A percentile compares a stretch with the other conserved stretches of the same genome.
Evolutionary conservation across 1,284 basidiomycete species (phyloP).

Genomic region (Ceratobasidium sp.): DNA sequence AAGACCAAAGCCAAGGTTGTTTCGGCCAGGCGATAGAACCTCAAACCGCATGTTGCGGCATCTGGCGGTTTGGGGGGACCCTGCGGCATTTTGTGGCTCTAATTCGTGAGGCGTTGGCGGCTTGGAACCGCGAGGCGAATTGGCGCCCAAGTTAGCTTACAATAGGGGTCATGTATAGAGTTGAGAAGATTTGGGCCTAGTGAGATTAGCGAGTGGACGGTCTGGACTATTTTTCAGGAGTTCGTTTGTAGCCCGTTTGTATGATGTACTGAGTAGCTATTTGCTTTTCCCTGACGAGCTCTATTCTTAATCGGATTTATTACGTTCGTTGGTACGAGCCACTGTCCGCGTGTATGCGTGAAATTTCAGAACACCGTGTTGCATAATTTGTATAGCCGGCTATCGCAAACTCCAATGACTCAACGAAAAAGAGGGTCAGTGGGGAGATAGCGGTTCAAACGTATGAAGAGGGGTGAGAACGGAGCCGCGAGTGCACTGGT

Average conservation of each 20-base stretch:
- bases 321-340: not conserved
- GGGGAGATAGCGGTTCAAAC: not conserved
- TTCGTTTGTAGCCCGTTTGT: not conserved
- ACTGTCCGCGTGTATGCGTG: not conserved
- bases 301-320: not conserved
- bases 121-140: not conserved
- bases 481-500: not conserved
- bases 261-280: constrained; percentile 12
- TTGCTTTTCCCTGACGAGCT: not conserved
- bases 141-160: too few species aligned
- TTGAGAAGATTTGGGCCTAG: not conserved
- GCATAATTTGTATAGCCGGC: too few species aligned
- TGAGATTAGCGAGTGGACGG: not conserved
- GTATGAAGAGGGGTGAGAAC: not conserved
- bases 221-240: not conserved
- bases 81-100: not conserved
- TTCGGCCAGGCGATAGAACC: constrained; percentile 10
- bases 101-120: too few species aligned
- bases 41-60: not conserved
- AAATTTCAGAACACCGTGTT: not conserved
- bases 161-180: not conserved
- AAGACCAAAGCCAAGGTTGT: constrained; percentile 37
- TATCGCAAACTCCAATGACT: too few species aligned
- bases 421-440: too few species aligned
- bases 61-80: too few species aligned